Percentiles rank a stretch among this genome's conserved stretches.
These are phyloP conservation scores for Pelomyxa schiedti DNA, from an alignment of 78 protist species.

Conservation along the genomic window DNA sequence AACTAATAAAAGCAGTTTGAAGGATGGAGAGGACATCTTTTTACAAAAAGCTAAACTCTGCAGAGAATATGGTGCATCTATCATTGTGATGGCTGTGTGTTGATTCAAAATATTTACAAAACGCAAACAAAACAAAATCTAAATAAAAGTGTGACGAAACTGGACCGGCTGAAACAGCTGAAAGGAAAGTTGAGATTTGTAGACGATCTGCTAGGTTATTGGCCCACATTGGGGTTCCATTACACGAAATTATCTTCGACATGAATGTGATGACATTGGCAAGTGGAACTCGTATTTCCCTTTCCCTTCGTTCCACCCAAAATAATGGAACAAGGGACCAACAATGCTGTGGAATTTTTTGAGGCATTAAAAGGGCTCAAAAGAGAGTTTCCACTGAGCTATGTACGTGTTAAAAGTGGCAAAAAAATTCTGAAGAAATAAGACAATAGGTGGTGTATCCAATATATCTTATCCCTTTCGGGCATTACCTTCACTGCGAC, in stretches of 20 bases:
- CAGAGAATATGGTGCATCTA: constrained; percentile 81
- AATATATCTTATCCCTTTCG: constrained; percentile 98
- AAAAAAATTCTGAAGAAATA: too few relatives aligned
- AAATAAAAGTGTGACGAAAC: constrained; percentile 77
- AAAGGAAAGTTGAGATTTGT: constrained; percentile 81
- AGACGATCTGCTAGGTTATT: constrained; percentile 79
- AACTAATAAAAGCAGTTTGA: constrained; percentile 36
- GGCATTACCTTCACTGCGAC: constrained; percentile 79
- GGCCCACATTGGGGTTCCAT: constrained; percentile 60
- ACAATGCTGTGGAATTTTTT: constrained; percentile 90
- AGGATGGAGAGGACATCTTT: constrained; percentile 92
- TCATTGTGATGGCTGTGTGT: constrained; percentile 91
- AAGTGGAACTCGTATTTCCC: constrained; percentile 83
- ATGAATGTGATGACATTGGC: constrained; percentile 93
- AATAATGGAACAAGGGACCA: constrained; percentile 93
- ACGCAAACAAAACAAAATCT: background rate
- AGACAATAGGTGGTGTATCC: constrained; percentile 97
- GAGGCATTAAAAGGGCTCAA: constrained; percentile 69
- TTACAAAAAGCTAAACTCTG: constrained; percentile 65
- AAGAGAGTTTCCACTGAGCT: constrained; percentile 56
- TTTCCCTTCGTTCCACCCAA: background rate
- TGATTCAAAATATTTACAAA: background rate
- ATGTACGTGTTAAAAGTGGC: too few relatives aligned
- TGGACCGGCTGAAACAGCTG: constrained; percentile 88
- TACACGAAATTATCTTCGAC: constrained; percentile 95